Conservation (phyloP, 2,329 filamentous ascomycete genomes). For the Podosphaera leucotricha region DNA sequence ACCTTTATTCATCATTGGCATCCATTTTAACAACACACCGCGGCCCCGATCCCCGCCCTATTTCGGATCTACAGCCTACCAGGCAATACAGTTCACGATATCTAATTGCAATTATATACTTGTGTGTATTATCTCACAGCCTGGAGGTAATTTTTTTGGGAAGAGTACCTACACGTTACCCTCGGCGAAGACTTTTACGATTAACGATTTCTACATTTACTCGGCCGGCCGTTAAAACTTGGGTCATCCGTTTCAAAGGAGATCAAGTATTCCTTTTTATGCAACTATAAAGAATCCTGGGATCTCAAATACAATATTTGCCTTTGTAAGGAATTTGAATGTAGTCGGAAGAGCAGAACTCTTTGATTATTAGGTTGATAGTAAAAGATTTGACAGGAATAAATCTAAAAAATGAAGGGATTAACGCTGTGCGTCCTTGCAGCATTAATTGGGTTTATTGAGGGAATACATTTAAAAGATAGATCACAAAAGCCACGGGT, state of each 20-base stretch:
- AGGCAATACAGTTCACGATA: neutral
- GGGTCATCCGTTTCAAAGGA: neutral
- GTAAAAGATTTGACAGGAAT: neutral
- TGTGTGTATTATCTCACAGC: no score
- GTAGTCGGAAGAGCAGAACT: neutral
- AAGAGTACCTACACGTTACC: no score
- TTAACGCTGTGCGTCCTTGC: conserved; percentile 9
- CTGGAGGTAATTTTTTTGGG: no score
- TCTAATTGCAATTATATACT: neutral
- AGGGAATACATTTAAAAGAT: conserved; percentile 11
- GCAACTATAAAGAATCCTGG: no score
- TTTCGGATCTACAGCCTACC: neutral
- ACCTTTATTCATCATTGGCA: no score
- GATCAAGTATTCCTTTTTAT: no score
- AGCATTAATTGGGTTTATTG: conserved; percentile 10
- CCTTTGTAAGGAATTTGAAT: neutral
- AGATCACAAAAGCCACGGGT: conserved; percentile 12
- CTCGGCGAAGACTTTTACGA: no score
- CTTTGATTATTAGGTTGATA: neutral
- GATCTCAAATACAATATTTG: neutral
- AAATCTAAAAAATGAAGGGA: conserved; percentile 10
- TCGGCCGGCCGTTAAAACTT: neutral
- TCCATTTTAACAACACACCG: neutral
- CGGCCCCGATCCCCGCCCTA: neutral
- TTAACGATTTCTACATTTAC: neutral